Percentiles rank a stretch among this genome's conserved stretches.
phyloP scores from a whole-genome alignment of 2,329 filamentous ascomycete species.

The Seiridium cupressi region DNA sequence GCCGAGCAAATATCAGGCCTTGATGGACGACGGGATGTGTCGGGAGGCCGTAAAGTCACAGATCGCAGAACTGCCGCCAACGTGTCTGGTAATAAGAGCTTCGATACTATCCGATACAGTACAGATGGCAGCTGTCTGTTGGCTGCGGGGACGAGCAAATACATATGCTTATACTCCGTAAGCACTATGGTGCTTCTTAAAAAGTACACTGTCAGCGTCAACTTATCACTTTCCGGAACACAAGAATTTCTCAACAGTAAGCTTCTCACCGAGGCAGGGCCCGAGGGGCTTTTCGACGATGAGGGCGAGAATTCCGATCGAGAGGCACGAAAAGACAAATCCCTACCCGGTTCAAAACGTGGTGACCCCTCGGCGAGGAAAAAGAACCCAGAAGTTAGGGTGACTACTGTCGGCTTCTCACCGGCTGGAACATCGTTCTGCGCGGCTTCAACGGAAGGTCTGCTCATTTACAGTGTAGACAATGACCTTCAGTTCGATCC shows the following conservation, averaged over 20 bases:
- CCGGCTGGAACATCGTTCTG: constrained; percentile 90
- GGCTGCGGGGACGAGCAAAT: constrained; percentile 95
- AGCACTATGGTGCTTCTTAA: constrained; percentile 87
- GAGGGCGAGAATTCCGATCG: constrained; percentile 85
- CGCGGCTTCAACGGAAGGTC: constrained; percentile 89
- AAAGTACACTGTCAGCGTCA: constrained; percentile 94
- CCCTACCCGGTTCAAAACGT: constrained; percentile 81
- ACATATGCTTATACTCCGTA: constrained; percentile 96
- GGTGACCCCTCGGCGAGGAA: constrained; percentile 79
- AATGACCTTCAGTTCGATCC: constrained; percentile 85
- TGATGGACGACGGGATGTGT: constrained; percentile 88
- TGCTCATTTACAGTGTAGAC: constrained; percentile 92
- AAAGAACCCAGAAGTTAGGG: constrained; percentile 77
- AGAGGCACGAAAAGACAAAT: constrained; percentile 77
- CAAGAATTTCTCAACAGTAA: constrained; percentile 97
- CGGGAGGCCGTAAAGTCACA: constrained; percentile 82
- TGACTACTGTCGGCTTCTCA: constrained; percentile 81
- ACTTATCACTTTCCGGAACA: constrained; percentile 92
- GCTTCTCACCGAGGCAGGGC: constrained; percentile 85
- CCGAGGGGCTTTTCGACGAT: constrained; percentile 80
- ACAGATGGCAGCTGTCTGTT: constrained; percentile 88
- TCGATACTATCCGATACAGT: constrained; percentile 85
- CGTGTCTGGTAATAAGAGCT: constrained; percentile 84
- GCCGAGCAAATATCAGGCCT: constrained; percentile 82
- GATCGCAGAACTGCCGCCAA: constrained; percentile 92